Evolutionary conservation across 2,329 filamentous ascomycete species (phyloP).

Genomic region (Fusarium anthophilum): DNA sequence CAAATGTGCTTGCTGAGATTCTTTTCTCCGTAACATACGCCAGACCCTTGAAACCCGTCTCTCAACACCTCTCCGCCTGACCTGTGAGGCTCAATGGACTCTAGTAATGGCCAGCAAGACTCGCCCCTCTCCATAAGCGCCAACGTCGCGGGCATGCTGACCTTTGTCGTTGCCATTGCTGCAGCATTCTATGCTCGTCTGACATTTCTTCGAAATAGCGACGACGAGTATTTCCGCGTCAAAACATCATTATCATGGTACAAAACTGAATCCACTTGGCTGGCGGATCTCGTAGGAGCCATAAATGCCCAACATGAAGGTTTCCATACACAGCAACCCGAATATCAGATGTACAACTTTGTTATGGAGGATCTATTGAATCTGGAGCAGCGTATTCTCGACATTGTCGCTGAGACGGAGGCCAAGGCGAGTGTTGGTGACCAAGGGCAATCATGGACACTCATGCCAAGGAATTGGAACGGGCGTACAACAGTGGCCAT

Average conservation of each 20-base stretch:
- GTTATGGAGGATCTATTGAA: conserved; percentile 58
- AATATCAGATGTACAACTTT: conserved; percentile 58
- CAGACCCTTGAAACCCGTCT: not conserved
- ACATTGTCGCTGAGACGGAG: conserved; percentile 57
- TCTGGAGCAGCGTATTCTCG: conserved; percentile 55
- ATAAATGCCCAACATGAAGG: conserved; percentile 40
- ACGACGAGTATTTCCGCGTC: conserved; percentile 58
- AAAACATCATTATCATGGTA: conserved; percentile 59
- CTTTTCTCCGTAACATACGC: not conserved
- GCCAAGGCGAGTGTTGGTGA: conserved; percentile 35
- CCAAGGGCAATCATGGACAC: conserved; percentile 48
- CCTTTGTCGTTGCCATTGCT: conserved; percentile 57
- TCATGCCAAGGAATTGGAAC: conserved; percentile 52
- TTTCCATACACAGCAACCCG: conserved; percentile 43
- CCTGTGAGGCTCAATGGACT: conserved; percentile 37
- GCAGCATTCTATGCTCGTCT: conserved; percentile 56
- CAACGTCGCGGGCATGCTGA: conserved; percentile 57
- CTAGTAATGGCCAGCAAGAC: conserved; percentile 44
- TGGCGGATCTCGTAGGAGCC: conserved; percentile 53
- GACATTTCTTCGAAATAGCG: conserved; percentile 56
- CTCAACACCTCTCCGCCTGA: not conserved
- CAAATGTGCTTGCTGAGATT: not conserved
- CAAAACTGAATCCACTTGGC: conserved; percentile 59
- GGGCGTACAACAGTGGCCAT: conserved; percentile 52
- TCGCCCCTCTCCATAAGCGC: conserved; percentile 57